phyloP scores from a whole-genome alignment of 2,329 filamentous ascomycete genomes.

The Massarina eburnea region DNA sequence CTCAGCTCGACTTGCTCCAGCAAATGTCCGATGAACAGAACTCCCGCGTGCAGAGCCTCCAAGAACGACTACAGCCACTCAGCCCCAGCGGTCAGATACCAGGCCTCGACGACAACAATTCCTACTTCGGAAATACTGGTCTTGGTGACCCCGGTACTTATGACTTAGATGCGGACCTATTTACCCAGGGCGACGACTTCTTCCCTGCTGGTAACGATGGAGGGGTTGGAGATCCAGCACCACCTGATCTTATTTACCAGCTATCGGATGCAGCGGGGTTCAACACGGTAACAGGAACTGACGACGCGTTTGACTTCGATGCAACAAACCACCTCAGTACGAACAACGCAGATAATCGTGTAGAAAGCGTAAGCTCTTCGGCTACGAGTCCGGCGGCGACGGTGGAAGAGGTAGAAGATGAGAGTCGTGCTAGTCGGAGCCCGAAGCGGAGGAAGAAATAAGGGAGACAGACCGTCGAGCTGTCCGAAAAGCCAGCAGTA shows the following conservation, averaged over 20 bases:
- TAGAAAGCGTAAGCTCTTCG: slow-evolving; percentile 47
- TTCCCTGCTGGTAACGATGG: slow-evolving; percentile 41
- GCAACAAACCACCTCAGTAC: slow-evolving; percentile 12
- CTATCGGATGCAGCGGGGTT: slow-evolving; percentile 11
- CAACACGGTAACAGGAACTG: slow-evolving; percentile 3
- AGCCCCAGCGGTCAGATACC: slow-evolving; percentile 79
- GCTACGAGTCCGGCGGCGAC: slow-evolving; percentile 42
- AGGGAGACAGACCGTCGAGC: slow-evolving; percentile 1
- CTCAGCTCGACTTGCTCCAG: slow-evolving; percentile 77
- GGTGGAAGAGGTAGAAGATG: slow-evolving; percentile 40
- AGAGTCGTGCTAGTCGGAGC: slow-evolving; percentile 23
- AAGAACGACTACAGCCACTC: slow-evolving; percentile 73
- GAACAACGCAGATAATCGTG: slow-evolving; percentile 18
- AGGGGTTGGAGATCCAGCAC: slow-evolving; percentile 5
- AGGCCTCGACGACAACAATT: slow-evolving; percentile 55
- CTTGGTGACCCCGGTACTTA: slow-evolving; percentile 43
- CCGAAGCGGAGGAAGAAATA: slow-evolving; percentile 36
- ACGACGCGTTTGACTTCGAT: slow-evolving; percentile 7
- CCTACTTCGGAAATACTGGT: slow-evolving; percentile 38
- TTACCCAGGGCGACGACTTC: slow-evolving; percentile 59
- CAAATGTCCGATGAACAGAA: slow-evolving; percentile 79
- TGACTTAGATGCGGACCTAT: slow-evolving; percentile 59
- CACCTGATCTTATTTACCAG: slow-evolving; percentile 34
- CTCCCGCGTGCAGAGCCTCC: slow-evolving; percentile 73
- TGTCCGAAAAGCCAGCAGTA: too few relatives aligned